Percentiles rank a stretch among this genome's conserved stretches.
These are phyloP conservation scores for Vachellia collinsii DNA, from an alignment of 306 rosid genomes.

Conservation along the genomic window DNA sequence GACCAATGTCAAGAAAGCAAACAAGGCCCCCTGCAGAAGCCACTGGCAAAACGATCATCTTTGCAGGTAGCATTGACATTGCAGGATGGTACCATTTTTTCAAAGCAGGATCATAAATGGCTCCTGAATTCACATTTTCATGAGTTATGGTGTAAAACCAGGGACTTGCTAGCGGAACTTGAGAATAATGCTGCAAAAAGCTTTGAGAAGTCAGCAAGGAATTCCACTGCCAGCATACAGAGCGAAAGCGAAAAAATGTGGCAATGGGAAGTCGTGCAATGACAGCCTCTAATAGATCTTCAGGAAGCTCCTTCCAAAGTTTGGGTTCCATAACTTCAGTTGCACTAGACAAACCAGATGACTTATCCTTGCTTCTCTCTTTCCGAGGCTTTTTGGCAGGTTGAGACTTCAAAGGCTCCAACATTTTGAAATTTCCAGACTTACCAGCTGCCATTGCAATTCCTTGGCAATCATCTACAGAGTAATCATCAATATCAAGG, in stretches of 20 bases:
- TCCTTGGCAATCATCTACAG: constrained; percentile 67
- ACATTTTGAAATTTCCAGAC: constrained; percentile 53
- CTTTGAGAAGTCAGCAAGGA: constrained; percentile 73
- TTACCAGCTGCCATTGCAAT: constrained; percentile 74
- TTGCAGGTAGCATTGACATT: constrained; percentile 58
- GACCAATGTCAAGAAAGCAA: constrained; percentile 73
- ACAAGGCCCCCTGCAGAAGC: constrained; percentile 98
- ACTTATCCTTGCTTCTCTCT: constrained; percentile 60
- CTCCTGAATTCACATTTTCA: constrained; percentile 74
- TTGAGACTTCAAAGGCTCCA: constrained; percentile 68
- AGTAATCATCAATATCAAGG: constrained; percentile 60
- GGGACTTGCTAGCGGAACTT: constrained; percentile 63
- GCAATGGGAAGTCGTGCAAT: constrained; percentile 86
- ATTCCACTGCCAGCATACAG: constrained; percentile 85
- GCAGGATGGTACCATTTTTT: constrained; percentile 89
- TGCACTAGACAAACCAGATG: constrained; percentile 45
- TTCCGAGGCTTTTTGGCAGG: constrained; percentile 63
- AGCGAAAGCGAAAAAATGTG: constrained; percentile 75
- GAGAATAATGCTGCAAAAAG: constrained; percentile 69
- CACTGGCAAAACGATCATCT: constrained; percentile 66
- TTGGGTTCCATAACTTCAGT: constrained; percentile 72
- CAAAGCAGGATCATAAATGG: constrained; percentile 84
- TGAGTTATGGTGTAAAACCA: constrained; percentile 86
- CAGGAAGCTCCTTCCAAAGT: constrained; percentile 87
- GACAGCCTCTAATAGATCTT: constrained; percentile 82